These are phyloP conservation scores for Clarkia xantiana DNA, from an alignment of 345 rosid species.

Conservation along the genomic window DNA sequence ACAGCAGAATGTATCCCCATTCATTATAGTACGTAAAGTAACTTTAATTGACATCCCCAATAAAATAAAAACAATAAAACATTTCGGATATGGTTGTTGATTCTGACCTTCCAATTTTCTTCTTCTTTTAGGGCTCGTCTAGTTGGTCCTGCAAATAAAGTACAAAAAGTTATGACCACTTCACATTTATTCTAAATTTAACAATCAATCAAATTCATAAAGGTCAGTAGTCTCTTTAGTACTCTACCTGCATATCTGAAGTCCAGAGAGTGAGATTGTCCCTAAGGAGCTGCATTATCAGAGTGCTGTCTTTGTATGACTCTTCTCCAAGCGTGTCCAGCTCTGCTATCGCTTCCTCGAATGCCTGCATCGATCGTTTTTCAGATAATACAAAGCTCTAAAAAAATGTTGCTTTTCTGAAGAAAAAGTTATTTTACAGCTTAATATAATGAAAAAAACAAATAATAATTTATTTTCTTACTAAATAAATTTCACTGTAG, in stretches of 20 bases:
- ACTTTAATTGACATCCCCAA: conserved; percentile 4
- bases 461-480: no score
- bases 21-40: neutral
- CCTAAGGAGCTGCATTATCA: conserved; percentile 96
- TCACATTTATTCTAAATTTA: no score
- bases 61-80: neutral
- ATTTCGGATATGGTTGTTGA: neutral
- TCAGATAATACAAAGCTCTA: no score
- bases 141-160: conserved; percentile 3
- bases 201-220: neutral
- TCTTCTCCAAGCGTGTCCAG: conserved; percentile 88
- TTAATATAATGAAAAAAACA: no score
- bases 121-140: conserved; percentile 4
- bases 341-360: conserved; percentile 93
- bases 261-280: conserved; percentile 98
- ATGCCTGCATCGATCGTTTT: conserved; percentile 40
- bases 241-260: conserved; percentile 77
- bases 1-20: no score
- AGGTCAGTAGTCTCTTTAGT: no score
- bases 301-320: conserved; percentile 88
- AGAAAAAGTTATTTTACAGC: no score
- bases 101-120: no score
- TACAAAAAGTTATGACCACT: no score
- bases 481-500: no score
- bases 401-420: no score